Evolutionary conservation across 805 yeast species (phyloP).

Genomic region (Wickerhamiella azymoides): DNA sequence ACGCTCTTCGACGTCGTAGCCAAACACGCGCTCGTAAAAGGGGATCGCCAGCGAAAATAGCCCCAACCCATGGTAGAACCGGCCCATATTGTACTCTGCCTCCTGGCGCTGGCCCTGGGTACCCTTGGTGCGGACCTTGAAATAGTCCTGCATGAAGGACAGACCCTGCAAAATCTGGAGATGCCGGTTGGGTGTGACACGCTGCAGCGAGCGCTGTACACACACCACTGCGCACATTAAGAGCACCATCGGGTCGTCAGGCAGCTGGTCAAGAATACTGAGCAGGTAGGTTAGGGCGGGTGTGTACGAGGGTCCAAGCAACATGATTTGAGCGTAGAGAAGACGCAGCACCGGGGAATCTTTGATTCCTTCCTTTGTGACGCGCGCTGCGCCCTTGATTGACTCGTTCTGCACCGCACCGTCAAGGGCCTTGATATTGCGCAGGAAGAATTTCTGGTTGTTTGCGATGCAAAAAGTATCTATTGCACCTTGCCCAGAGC

Average conservation of each 20-base stretch:
- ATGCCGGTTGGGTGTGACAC: constrained; percentile 75
- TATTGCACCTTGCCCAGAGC: constrained; percentile 45
- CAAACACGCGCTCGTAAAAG: constrained; percentile 59
- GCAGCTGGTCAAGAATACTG: constrained; percentile 52
- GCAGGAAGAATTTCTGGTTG: constrained; percentile 76
- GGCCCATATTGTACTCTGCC: constrained; percentile 66
- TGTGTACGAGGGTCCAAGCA: constrained; percentile 67
- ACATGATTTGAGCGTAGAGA: constrained; percentile 67
- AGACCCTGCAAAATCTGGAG: constrained; percentile 79
- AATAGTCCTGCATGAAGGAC: constrained; percentile 61
- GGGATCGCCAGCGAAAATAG: constrained; percentile 56
- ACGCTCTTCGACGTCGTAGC: constrained; percentile 31
- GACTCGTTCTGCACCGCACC: constrained; percentile 40
- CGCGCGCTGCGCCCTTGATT: constrained; percentile 68
- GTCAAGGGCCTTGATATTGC: constrained; percentile 85
- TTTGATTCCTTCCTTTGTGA: constrained; percentile 25
- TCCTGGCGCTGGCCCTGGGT: constrained; percentile 41
- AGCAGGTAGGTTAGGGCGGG: constrained; percentile 69
- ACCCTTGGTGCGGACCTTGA: constrained; percentile 31
- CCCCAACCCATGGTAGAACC: constrained; percentile 75
- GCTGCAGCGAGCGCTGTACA: constrained; percentile 81
- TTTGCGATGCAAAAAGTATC: constrained; percentile 59
- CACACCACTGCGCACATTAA: constrained; percentile 66
- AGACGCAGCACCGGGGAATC: constrained; percentile 53
- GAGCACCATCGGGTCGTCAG: constrained; percentile 66